Percentiles rank a stretch among this genome's conserved stretches.
Evolutionary conservation across 805 yeast species (phyloP).

Genomic region (Ogataea ganodermae): DNA sequence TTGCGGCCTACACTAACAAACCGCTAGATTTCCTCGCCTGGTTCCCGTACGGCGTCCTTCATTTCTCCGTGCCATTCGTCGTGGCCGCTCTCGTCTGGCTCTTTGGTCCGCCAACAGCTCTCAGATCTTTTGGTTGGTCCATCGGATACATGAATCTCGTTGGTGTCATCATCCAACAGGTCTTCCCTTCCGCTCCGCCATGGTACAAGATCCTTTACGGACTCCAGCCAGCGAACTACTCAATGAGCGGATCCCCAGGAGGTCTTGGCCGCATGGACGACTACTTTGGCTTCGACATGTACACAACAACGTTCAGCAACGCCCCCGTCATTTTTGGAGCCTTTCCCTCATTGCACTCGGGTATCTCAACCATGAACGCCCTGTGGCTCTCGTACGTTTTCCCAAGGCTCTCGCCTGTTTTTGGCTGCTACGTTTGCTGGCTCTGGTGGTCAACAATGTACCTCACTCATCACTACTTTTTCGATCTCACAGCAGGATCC

Average conservation of each 20-base stretch:
- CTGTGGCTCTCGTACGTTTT: slow-evolving; percentile 79
- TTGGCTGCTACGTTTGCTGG: slow-evolving; percentile 81
- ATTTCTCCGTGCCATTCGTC: slow-evolving; percentile 83
- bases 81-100: slow-evolving; percentile 76
- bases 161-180: slow-evolving; percentile 78
- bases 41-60: slow-evolving; percentile 91
- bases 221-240: slow-evolving; percentile 81
- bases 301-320: slow-evolving; percentile 74
- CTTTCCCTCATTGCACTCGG: slow-evolving; percentile 79
- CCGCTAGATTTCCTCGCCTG: slow-evolving; percentile 84
- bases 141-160: slow-evolving; percentile 89
- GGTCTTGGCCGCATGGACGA: slow-evolving; percentile 85
- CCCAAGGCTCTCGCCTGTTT: slow-evolving; percentile 63
- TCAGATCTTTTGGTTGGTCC: slow-evolving; percentile 84
- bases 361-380: slow-evolving; percentile 89
- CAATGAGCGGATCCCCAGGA: slow-evolving; percentile 91
- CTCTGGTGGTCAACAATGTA: slow-evolving; percentile 99
- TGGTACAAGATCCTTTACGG: slow-evolving; percentile 89
- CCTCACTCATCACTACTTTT: slow-evolving; percentile 90
- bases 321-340: slow-evolving; percentile 89
- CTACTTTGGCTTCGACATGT: slow-evolving; percentile 75
- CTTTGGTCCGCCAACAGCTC: slow-evolving; percentile 87
- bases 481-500: slow-evolving; percentile 90
- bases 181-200: slow-evolving; percentile 94
- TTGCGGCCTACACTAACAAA: slow-evolving; percentile 70